phyloP scores from a whole-genome alignment of 2,329 filamentous ascomycete genomes.

The Colletotrichum spinosum region DNA sequence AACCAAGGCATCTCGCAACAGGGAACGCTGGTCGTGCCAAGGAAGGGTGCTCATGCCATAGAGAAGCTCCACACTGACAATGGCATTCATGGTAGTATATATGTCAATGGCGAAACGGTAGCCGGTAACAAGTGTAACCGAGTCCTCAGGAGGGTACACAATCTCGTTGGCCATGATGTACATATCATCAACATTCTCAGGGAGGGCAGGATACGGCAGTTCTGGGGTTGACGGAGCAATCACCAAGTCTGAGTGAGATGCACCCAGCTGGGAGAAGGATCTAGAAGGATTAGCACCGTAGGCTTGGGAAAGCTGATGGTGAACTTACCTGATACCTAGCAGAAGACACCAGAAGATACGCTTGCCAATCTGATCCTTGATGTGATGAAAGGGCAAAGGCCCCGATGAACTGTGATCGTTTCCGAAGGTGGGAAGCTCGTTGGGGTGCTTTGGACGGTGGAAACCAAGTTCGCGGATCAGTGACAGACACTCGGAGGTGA shows the following conservation, averaged over 20 bases:
- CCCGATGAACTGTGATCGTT: constrained; percentile 52
- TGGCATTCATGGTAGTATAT: constrained; percentile 82
- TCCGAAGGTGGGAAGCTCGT: constrained; percentile 53
- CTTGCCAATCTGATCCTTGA: constrained; percentile 79
- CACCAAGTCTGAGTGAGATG: constrained; percentile 76
- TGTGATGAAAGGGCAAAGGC: constrained; percentile 70
- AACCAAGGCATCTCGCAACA: constrained; percentile 77
- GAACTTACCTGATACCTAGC: constrained; percentile 72
- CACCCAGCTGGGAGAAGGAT: constrained; percentile 82
- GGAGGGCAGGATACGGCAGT: constrained; percentile 82
- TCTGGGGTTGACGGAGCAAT: constrained; percentile 81
- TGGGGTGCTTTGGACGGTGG: constrained; percentile 64
- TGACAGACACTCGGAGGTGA: constrained; percentile 78
- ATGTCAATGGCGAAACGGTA: constrained; percentile 85
- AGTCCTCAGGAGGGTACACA: constrained; percentile 74
- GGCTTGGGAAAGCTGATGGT: background rate
- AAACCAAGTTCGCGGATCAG: constrained; percentile 76
- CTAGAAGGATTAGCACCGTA: constrained; percentile 52
- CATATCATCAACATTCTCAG: constrained; percentile 85
- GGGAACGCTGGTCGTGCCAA: constrained; percentile 80
- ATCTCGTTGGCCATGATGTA: constrained; percentile 80
- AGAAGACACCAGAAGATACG: constrained; percentile 89
- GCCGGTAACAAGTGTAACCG: constrained; percentile 78
- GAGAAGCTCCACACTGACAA: constrained; percentile 84
- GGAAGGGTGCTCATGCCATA: constrained; percentile 83